Evolutionary conservation across 352 stramenopile genomes (phyloP).

Genomic region (Globisporangium polare): DNA sequence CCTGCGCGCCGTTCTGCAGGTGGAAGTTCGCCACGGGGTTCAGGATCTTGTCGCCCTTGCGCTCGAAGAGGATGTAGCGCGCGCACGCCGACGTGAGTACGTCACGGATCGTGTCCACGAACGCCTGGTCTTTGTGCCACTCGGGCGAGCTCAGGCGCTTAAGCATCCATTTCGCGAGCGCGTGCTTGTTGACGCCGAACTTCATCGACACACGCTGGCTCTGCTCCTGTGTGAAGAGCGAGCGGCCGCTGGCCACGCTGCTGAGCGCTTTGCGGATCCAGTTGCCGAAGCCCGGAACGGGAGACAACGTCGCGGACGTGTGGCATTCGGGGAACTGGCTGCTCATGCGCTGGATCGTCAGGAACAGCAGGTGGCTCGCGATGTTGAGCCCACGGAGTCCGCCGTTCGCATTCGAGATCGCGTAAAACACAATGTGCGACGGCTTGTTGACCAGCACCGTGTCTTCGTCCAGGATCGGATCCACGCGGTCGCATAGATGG

Average conservation of each 20-base stretch:
- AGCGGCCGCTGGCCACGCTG: slow-evolving; percentile 18
- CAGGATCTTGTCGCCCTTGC: slow-evolving; percentile 72
- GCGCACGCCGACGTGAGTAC: slow-evolving; percentile 58
- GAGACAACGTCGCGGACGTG: slow-evolving; percentile 70
- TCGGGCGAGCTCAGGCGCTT: slow-evolving; percentile 41
- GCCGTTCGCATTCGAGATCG: slow-evolving; percentile 75
- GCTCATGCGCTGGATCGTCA: slow-evolving; percentile 77
- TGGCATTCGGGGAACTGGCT: slow-evolving; percentile 59
- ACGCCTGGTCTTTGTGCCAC: slow-evolving; percentile 47
- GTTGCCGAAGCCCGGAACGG: slow-evolving; percentile 65
- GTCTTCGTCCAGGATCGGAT: slow-evolving; percentile 56
- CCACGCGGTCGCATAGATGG: slow-evolving; percentile 59
- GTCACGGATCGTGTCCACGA: slow-evolving; percentile 44
- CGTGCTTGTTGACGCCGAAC: slow-evolving; percentile 52
- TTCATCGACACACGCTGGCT: slow-evolving; percentile 45
- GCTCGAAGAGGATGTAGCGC: slow-evolving; percentile 78
- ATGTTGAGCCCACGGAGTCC: slow-evolving; percentile 81
- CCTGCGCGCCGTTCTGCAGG: slow-evolving; percentile 79
- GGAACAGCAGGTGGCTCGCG: slow-evolving; percentile 75
- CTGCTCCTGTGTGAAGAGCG: slow-evolving; percentile 52
- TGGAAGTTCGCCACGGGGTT: slow-evolving; percentile 85
- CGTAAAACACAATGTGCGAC: slow-evolving; percentile 85
- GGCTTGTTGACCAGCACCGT: slow-evolving; percentile 34
- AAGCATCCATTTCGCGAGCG: slow-evolving; percentile 66
- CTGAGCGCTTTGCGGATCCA: slow-evolving; percentile 61